phyloP scores from a whole-genome alignment of 1,284 basidiomycete genomes.

The Trichosporon inkin region DNA sequence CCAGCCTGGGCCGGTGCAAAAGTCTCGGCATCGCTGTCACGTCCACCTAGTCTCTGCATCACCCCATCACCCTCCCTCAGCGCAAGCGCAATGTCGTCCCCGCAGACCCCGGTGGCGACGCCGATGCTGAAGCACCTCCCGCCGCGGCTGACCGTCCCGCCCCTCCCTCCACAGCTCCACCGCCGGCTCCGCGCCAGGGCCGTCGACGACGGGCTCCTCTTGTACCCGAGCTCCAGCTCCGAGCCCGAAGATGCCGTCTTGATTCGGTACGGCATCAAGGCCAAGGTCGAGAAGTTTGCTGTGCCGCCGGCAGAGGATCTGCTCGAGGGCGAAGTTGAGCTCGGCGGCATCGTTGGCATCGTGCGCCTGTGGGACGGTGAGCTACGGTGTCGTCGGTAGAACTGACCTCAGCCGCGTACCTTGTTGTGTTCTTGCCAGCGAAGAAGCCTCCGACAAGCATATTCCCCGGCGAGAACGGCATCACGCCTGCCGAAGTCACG shows the following conservation, averaged over 20 bases:
- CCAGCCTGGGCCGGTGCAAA: neutral
- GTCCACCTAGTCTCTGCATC: neutral
- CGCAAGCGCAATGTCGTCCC: neutral
- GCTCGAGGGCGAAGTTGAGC: slow-evolving; percentile 28
- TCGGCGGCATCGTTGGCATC: slow-evolving; percentile 47
- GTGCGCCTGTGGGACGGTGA: slow-evolving; percentile 48
- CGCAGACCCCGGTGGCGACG: slow-evolving; percentile 2
- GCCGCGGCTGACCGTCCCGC: slow-evolving; percentile 43
- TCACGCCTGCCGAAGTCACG: slow-evolving; percentile 14
- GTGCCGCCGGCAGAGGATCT: slow-evolving; percentile 10
- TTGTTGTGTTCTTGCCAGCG: slow-evolving; percentile 45
- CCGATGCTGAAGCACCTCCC: slow-evolving; percentile 29
- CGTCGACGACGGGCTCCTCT: slow-evolving; percentile 32
- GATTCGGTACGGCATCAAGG: slow-evolving; percentile 43
- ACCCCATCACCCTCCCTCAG: neutral
- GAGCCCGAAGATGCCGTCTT: slow-evolving; percentile 23
- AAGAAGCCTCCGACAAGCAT: slow-evolving; percentile 25
- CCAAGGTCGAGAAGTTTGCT: slow-evolving; percentile 29
- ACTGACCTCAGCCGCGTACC: slow-evolving; percentile 41
- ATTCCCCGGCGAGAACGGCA: slow-evolving; percentile 29
- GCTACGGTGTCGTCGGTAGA: slow-evolving; percentile 12
- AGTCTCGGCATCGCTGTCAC: neutral
- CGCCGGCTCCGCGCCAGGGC: slow-evolving; percentile 29
- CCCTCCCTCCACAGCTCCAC: slow-evolving; percentile 42
- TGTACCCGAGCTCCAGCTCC: slow-evolving; percentile 23